Evolutionary conservation across 1,284 basidiomycete genomes (phyloP).

Genomic region (Phylloporus sp.): DNA sequence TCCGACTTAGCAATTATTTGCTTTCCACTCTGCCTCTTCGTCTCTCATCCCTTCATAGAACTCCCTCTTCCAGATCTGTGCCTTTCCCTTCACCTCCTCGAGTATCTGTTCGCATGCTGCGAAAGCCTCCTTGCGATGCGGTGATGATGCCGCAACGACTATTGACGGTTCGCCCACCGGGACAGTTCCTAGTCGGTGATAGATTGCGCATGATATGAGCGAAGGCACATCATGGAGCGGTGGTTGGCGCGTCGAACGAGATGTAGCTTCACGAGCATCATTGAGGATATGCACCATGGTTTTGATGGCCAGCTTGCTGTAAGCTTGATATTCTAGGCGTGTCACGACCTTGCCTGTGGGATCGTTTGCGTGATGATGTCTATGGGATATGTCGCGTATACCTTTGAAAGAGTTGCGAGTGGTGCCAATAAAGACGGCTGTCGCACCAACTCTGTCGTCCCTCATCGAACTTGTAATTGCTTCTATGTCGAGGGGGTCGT

Average conservation of each 20-base stretch:
- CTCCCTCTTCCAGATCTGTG: conserved; percentile 91
- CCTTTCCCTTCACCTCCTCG: conserved; percentile 82
- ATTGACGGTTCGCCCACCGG: conserved; percentile 83
- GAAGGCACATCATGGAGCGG: conserved; percentile 34
- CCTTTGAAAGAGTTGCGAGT: conserved; percentile 66
- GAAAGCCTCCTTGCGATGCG: conserved; percentile 84
- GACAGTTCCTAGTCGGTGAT: conserved; percentile 83
- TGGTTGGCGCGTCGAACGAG: conserved; percentile 50
- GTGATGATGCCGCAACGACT: conserved; percentile 85
- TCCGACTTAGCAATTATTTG: conserved; percentile 46
- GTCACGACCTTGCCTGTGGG: conserved; percentile 69
- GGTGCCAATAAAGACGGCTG: conserved; percentile 75
- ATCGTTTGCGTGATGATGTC: conserved; percentile 11
- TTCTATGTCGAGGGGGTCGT: conserved; percentile 58
- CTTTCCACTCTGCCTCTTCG: conserved; percentile 74
- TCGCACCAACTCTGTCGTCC: conserved; percentile 70
- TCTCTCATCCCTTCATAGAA: conserved; percentile 73
- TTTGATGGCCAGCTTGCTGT: conserved; percentile 81
- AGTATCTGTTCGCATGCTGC: conserved; percentile 79
- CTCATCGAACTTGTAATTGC: conserved; percentile 63
- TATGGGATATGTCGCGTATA: conserved; percentile 22
- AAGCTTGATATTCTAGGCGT: conserved; percentile 82
- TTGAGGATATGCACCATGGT: conserved; percentile 69
- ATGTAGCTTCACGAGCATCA: conserved; percentile 46
- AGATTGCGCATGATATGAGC: conserved; percentile 59